Evolutionary conservation across 345 rosid genomes (phyloP).

Genomic region (Aurinia saxatilis): DNA sequence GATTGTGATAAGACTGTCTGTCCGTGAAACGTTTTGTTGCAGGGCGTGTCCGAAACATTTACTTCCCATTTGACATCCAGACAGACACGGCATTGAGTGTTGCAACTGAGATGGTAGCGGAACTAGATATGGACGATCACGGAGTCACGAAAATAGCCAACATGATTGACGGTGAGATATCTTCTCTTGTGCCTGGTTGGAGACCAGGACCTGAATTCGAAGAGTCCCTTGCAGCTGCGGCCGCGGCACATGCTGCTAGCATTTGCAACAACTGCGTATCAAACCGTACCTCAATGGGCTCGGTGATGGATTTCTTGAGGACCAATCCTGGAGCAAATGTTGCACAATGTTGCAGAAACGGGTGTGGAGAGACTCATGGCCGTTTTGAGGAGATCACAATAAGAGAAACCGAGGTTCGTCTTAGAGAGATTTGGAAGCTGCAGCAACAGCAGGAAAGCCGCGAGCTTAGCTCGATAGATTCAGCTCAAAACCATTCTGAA

Average conservation of each 20-base stretch:
- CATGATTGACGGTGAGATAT: constrained; percentile 86
- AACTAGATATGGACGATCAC: constrained; percentile 81
- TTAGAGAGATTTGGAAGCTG: constrained; percentile 57
- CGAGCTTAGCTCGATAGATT: constrained; percentile 58
- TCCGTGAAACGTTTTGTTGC: constrained; percentile 9
- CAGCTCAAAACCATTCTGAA: constrained; percentile 65
- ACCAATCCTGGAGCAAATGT: constrained; percentile 45
- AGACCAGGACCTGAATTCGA: constrained; percentile 61
- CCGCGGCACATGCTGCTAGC: constrained; percentile 42
- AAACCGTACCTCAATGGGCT: constrained; percentile 69
- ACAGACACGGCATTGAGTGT: constrained; percentile 84
- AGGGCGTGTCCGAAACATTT: constrained; percentile 80
- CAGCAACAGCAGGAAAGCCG: constrained; percentile 70
- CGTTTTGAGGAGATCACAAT: constrained; percentile 82
- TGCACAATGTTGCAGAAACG: constrained; percentile 59
- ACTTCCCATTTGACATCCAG: constrained; percentile 81
- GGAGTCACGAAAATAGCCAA: constrained; percentile 85
- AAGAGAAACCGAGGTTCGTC: constrained; percentile 46
- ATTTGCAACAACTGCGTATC: constrained; percentile 79
- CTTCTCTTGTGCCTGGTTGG: constrained; percentile 84
- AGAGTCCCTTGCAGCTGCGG: constrained; percentile 47
- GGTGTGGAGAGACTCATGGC: constrained; percentile 86
- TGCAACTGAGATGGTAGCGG: constrained; percentile 95
- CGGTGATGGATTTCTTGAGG: constrained; percentile 64
- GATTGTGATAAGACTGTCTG: not conserved